These are phyloP conservation scores for Aspergillus pseudoviridinutans DNA, from an alignment of 2,329 filamentous ascomycete species.

Conservation along the genomic window DNA sequence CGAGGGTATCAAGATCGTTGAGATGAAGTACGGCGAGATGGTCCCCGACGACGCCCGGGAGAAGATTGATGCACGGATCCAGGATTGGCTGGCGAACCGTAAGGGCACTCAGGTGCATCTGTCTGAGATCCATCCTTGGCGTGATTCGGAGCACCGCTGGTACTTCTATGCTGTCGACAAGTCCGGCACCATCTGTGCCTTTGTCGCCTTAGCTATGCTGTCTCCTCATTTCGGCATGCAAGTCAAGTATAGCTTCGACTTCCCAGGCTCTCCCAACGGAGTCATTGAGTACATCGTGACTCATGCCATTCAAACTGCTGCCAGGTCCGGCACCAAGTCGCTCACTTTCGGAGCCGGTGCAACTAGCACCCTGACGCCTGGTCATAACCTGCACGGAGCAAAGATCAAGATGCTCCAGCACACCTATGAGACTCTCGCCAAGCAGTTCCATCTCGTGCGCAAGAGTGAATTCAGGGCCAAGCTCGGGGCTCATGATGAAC, in stretches of 20 bases:
- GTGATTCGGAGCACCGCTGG: constrained; percentile 75
- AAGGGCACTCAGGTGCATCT: constrained; percentile 86
- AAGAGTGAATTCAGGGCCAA: constrained; percentile 91
- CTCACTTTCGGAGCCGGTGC: constrained; percentile 89
- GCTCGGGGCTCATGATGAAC: constrained; percentile 78
- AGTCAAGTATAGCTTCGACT: constrained; percentile 94
- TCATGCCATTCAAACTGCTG: constrained; percentile 61
- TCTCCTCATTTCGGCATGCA: constrained; percentile 82
- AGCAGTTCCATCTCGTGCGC: constrained; percentile 74
- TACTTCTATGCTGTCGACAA: constrained; percentile 78
- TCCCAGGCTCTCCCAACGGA: constrained; percentile 79
- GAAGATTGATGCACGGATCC: constrained; percentile 68
- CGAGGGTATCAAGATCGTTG: constrained; percentile 76
- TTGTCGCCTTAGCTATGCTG: constrained; percentile 80
- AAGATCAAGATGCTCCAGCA: constrained; percentile 76
- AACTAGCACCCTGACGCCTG: constrained; percentile 67
- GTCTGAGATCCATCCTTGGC: constrained; percentile 85
- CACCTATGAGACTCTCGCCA: constrained; percentile 76
- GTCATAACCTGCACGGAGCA: constrained; percentile 75
- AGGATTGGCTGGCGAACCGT: constrained; percentile 74
- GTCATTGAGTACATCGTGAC: constrained; percentile 81
- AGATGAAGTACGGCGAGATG: constrained; percentile 62
- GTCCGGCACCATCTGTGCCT: constrained; percentile 66
- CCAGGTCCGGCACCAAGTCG: constrained; percentile 55
- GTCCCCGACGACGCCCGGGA: constrained; percentile 63